Percentiles rank a stretch among this genome's conserved stretches.
Conservation (phyloP, 2,329 filamentous ascomycete species). For the Cephalotrichum gorgonifer region DNA sequence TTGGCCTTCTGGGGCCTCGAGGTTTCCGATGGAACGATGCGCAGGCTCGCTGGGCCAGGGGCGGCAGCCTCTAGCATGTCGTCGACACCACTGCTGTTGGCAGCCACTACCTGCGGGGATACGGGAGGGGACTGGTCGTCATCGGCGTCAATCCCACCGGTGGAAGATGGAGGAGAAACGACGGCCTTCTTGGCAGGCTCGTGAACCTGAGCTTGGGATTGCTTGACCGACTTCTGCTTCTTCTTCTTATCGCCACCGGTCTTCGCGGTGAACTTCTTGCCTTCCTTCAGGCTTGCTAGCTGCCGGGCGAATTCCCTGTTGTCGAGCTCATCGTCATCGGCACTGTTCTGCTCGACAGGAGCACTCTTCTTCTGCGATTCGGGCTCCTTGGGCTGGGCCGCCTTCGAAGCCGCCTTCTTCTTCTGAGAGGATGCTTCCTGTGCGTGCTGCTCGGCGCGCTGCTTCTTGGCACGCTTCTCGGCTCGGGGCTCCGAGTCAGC, state of each 20-base stretch:
- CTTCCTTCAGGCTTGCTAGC: constrained; percentile 60
- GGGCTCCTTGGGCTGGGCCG: constrained; percentile 1
- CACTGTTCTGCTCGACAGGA: constrained; percentile 15
- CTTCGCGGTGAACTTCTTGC: constrained; percentile 47
- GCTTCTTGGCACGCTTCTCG: constrained; percentile 31
- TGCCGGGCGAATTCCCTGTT: constrained; percentile 70
- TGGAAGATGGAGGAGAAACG: constrained; percentile 56
- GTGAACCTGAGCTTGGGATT: constrained; percentile 46
- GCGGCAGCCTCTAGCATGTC: constrained; percentile 80
- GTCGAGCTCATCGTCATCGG: constrained; percentile 38
- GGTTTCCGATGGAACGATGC: constrained; percentile 52
- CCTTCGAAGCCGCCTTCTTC: not conserved
- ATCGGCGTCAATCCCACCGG: constrained; percentile 65
- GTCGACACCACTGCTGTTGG: constrained; percentile 59
- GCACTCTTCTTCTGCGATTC: constrained; percentile 14
- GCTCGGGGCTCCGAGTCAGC: constrained; percentile 21
- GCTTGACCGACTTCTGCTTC: constrained; percentile 60
- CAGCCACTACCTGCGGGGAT: constrained; percentile 52
- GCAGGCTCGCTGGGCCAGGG: constrained; percentile 62
- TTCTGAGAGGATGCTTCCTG: constrained; percentile 3
- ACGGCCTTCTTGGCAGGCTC: constrained; percentile 31
- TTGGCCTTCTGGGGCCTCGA: constrained; percentile 52
- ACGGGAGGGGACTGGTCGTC: constrained; percentile 65
- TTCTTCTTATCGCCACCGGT: constrained; percentile 52
- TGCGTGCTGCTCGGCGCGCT: constrained; percentile 23